Percentiles rank a stretch among this genome's conserved stretches.
Conservation (phyloP, 768 basidiomycete genomes). For the Melanogaster broomeanus region DNA sequence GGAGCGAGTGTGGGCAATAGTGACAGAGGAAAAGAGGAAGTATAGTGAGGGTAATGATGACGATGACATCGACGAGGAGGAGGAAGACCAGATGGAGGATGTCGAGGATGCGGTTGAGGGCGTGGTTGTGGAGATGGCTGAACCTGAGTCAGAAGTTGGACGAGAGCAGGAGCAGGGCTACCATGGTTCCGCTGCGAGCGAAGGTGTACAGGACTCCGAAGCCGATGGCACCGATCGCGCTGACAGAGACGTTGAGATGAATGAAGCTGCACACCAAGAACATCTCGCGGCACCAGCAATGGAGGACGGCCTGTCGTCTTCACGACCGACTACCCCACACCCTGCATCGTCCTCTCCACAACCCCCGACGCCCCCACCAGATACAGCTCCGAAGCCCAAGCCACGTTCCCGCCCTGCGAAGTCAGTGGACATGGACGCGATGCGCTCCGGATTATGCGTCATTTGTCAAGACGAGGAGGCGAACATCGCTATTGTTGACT, state of each 20-base stretch:
- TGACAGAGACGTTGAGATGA: conserved; percentile 3
- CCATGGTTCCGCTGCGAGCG: not conserved
- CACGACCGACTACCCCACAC: conserved; percentile 15
- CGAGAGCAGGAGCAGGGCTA: conserved; percentile 2
- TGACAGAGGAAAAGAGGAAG: conserved; percentile 64
- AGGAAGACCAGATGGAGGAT: conserved; percentile 33
- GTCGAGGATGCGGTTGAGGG: conserved; percentile 20
- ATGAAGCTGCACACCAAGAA: not conserved
- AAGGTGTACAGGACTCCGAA: not conserved
- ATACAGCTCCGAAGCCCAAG: conserved; percentile 37
- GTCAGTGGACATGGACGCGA: conserved; percentile 30
- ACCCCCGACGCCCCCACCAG: conserved; percentile 30
- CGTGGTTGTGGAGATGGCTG: conserved; percentile 12
- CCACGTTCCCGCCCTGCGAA: conserved; percentile 26
- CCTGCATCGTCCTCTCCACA: conserved; percentile 17
- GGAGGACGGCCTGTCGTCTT: not conserved
- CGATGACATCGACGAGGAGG: conserved; percentile 4
- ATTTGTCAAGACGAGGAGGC: conserved; percentile 95
- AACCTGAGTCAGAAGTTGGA: conserved; percentile 13
- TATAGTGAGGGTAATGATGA: conserved; percentile 42
- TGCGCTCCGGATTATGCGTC: conserved; percentile 81
- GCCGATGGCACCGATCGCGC: too few relatives aligned
- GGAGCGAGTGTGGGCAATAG: conserved; percentile 58
- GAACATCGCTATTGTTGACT: conserved; percentile 91
- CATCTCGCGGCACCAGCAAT: not conserved